Conservation (phyloP, 176 grass and related monocot species). For the Triticum monococcum region DNA sequence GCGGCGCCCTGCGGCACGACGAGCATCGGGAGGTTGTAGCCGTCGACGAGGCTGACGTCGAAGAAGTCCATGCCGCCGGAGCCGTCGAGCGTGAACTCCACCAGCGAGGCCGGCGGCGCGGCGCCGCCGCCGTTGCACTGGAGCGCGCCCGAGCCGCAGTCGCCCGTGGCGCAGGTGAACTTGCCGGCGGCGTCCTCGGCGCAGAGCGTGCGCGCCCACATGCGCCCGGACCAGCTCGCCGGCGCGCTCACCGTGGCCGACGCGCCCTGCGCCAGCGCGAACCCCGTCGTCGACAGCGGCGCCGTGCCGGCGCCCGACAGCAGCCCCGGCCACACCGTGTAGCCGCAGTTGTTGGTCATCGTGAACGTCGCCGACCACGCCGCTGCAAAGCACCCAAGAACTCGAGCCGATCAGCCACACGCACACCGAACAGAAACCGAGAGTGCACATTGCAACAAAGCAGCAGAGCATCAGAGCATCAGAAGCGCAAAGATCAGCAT, state of each 20-base stretch:
- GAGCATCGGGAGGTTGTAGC: constrained; percentile 80
- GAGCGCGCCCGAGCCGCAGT: constrained; percentile 63
- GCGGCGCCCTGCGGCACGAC: constrained; percentile 53
- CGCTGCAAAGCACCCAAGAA: constrained; percentile 27
- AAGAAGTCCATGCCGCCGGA: constrained; percentile 83
- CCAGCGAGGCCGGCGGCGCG: constrained; percentile 63
- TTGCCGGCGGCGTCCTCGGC: constrained; percentile 52
- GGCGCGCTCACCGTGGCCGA: constrained; percentile 49
- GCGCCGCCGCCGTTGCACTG: constrained; percentile 70
- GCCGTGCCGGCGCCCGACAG: constrained; percentile 79
- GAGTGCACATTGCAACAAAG: background rate
- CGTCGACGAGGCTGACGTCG: constrained; percentile 96
- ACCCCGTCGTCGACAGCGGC: constrained; percentile 63
- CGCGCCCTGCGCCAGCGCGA: constrained; percentile 59
- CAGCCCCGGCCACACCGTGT: constrained; percentile 90
- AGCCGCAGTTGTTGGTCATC: constrained; percentile 71
- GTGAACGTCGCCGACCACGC: constrained; percentile 72
- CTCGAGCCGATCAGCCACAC: background rate
- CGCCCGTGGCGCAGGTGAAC: constrained; percentile 77
- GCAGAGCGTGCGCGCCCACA: constrained; percentile 93
- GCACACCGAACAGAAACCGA: background rate
- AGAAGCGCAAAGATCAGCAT: background rate
- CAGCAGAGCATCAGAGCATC: background rate
- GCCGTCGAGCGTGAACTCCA: constrained; percentile 89
- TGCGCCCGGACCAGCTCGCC: constrained; percentile 74